Percentiles rank a stretch among this genome's conserved stretches.
These are phyloP conservation scores for Umbilicus rupestris DNA, from an alignment of 164 flowering plant genomes.

Conservation along the genomic window DNA sequence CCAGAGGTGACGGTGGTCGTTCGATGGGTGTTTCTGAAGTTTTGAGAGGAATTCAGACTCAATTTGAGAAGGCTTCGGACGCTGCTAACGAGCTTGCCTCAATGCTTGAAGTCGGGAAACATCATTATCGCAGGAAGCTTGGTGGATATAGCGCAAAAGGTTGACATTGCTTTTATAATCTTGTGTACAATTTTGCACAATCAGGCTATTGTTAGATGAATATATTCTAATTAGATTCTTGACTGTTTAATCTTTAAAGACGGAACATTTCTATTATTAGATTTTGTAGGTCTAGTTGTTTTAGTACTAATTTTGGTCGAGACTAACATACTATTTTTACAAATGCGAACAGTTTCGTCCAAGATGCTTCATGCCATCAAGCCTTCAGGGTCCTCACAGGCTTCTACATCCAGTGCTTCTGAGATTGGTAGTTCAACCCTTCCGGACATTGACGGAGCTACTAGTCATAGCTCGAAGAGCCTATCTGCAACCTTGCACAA, in stretches of 20 bases:
- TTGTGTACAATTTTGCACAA: not conserved
- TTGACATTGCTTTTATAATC: not conserved
- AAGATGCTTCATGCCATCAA: slow-evolving; percentile 70
- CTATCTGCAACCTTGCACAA: slow-evolving; percentile 81
- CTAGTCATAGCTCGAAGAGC: slow-evolving; percentile 29
- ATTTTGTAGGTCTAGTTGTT: not conserved
- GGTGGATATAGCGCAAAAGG: slow-evolving; percentile 44
- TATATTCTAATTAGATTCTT: not conserved
- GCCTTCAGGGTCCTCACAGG: slow-evolving; percentile 55
- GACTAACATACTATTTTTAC: slow-evolving; percentile 1
- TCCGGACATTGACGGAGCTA: slow-evolving; percentile 33
- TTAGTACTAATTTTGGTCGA: not conserved
- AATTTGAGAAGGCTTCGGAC: slow-evolving; percentile 67
- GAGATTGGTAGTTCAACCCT: slow-evolving; percentile 33
- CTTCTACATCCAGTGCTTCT: slow-evolving; percentile 45
- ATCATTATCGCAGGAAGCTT: slow-evolving; percentile 50
- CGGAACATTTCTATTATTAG: not conserved
- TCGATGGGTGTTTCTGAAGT: slow-evolving; percentile 38
- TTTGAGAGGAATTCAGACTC: slow-evolving; percentile 54
- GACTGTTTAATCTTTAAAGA: not conserved
- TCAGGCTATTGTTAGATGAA: not conserved
- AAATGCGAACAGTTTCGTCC: slow-evolving; percentile 40
- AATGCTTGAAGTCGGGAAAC: slow-evolving; percentile 81
- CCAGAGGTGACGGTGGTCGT: slow-evolving; percentile 23
- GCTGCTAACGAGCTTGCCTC: slow-evolving; percentile 61